A percentile compares a stretch with the other conserved stretches of the same genome.
Conservation (phyloP, 2,329 filamentous ascomycete species). For the Tolypocladium guangdongense region DNA sequence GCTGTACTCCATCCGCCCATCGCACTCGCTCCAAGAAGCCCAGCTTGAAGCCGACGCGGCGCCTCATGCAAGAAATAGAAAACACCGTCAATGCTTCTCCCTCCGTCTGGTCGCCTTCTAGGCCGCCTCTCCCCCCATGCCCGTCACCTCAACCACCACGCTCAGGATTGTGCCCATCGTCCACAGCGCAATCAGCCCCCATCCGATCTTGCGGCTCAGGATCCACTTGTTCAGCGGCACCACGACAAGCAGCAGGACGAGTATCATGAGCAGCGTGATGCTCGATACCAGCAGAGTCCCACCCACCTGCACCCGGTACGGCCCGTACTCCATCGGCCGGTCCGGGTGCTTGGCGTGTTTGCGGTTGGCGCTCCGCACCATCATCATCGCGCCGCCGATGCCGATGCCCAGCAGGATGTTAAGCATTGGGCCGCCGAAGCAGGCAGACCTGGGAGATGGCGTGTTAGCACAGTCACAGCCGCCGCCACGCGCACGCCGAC, state of each 20-base stretch:
- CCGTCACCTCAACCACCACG: constrained; percentile 65
- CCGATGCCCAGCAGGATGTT: constrained; percentile 94
- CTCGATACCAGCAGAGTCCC: constrained; percentile 79
- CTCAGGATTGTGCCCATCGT: constrained; percentile 68
- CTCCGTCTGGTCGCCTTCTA: not conserved
- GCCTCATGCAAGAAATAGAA: not conserved
- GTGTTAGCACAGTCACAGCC: not conserved
- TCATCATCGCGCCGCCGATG: constrained; percentile 83
- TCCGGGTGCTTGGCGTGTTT: constrained; percentile 57
- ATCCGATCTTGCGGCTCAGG: constrained; percentile 74
- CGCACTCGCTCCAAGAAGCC: not conserved
- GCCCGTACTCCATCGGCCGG: constrained; percentile 52
- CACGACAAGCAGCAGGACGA: constrained; percentile 65
- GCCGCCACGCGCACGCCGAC: constrained; percentile 15
- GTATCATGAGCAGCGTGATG: constrained; percentile 69
- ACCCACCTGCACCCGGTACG: constrained; percentile 75
- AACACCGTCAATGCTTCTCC: not conserved
- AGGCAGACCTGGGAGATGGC: constrained; percentile 52
- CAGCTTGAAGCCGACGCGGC: not conserved
- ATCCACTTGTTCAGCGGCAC: constrained; percentile 83
- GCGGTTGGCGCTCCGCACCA: constrained; percentile 56
- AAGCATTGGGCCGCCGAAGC: constrained; percentile 96
- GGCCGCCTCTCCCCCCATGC: constrained; percentile 29
- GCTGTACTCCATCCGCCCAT: too few species aligned
- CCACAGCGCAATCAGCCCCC: constrained; percentile 73